phyloP scores from a whole-genome alignment of 2,329 filamentous ascomycete species.

The Fusarium lateritium region DNA sequence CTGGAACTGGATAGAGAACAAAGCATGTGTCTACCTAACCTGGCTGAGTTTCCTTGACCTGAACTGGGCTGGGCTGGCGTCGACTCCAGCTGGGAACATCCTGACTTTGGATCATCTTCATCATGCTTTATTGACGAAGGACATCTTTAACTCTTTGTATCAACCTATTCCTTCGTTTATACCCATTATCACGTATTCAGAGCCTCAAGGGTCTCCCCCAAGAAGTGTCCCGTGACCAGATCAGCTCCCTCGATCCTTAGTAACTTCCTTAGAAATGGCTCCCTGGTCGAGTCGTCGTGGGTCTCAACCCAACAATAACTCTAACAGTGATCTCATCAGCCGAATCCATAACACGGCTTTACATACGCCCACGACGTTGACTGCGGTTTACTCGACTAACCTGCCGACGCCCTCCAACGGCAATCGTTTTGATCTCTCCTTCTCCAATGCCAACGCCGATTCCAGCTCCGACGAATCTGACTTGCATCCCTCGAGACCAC shows the following conservation, averaged over 20 bases:
- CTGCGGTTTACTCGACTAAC: slow-evolving; percentile 36
- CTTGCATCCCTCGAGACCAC: slow-evolving; percentile 50
- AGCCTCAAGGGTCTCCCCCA: background rate
- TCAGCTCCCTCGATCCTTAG: slow-evolving; percentile 33
- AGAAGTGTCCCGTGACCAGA: slow-evolving; percentile 28
- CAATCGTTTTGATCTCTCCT: slow-evolving; percentile 49
- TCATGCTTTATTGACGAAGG: slow-evolving; percentile 33
- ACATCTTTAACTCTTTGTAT: slow-evolving; percentile 5
- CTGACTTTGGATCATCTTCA: slow-evolving; percentile 29
- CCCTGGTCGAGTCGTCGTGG: slow-evolving; percentile 51
- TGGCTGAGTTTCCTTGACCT: slow-evolving; percentile 16
- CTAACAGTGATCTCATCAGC: slow-evolving; percentile 53
- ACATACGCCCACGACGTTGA: slow-evolving; percentile 52
- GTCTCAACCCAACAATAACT: slow-evolving; percentile 49
- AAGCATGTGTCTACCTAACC: slow-evolving; percentile 25
- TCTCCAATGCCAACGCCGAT: slow-evolving; percentile 53
- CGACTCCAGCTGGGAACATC: slow-evolving; percentile 26
- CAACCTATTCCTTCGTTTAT: slow-evolving; percentile 10
- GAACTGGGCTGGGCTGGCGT: slow-evolving; percentile 19
- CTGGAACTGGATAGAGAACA: slow-evolving; percentile 1
- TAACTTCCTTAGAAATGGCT: slow-evolving; percentile 51
- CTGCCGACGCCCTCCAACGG: slow-evolving; percentile 18
- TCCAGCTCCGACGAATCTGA: slow-evolving; percentile 64
- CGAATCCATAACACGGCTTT: slow-evolving; percentile 56
- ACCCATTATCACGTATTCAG: background rate